These are phyloP conservation scores for Alopecurus myosuroides DNA, from an alignment of 176 grass and related monocot species.

Conservation along the genomic window DNA sequence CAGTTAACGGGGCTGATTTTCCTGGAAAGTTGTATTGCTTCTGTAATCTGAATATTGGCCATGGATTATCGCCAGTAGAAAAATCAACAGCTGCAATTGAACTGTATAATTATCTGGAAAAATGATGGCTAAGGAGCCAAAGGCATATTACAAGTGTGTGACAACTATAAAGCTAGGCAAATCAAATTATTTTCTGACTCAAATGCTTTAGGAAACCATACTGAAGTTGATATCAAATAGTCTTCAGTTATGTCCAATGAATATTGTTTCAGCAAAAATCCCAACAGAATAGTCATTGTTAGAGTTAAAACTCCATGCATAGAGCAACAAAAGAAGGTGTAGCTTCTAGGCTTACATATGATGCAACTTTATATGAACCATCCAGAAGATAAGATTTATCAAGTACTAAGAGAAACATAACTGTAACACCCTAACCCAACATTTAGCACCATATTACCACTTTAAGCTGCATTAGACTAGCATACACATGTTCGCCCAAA, in stretches of 20 bases:
- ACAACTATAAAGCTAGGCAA: neutral
- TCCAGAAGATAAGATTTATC: neutral
- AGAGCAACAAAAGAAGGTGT: neutral
- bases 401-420: slow-evolving; percentile 4
- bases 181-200: neutral
- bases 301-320: neutral
- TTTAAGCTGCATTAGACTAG: neutral
- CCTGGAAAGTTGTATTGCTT: slow-evolving; percentile 84
- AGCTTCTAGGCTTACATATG: neutral
- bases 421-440: neutral
- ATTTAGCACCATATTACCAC: neutral
- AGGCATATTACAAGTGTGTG: neutral
- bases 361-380: neutral
- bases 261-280: neutral
- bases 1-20: slow-evolving; percentile 82
- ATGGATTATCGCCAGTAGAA: slow-evolving; percentile 70
- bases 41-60: slow-evolving; percentile 71
- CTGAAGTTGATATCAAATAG: neutral
- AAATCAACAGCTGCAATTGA: slow-evolving; percentile 88
- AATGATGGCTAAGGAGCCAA: neutral
- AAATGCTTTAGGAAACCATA: neutral
- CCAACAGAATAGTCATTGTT: neutral
- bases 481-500: neutral
- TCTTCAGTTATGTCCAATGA: neutral
- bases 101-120: slow-evolving; percentile 20